Conservation (phyloP, 352 stramenopile genomes). For the Pythium folliculosum region DNA sequence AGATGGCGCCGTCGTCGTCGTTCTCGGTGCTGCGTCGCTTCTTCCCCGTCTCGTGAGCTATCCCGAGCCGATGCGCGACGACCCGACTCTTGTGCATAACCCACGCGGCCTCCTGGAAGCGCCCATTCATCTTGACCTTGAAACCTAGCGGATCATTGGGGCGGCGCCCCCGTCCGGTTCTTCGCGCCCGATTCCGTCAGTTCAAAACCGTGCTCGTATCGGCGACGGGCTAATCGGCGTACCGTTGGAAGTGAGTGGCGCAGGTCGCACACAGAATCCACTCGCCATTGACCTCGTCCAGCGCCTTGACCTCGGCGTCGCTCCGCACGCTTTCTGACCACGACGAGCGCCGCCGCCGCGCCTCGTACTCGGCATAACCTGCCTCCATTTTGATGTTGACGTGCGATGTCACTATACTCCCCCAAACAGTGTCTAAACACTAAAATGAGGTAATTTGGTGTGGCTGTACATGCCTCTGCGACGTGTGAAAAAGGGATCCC, state of each 20-base stretch:
- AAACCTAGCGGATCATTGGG: constrained; percentile 68
- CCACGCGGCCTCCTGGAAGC: constrained; percentile 64
- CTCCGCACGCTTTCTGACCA: constrained; percentile 56
- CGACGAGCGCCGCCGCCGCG: constrained; percentile 46
- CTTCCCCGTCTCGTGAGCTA: not conserved
- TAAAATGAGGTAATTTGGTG: constrained; percentile 6
- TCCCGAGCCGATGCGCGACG: constrained; percentile 37
- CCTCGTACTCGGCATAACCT: constrained; percentile 33
- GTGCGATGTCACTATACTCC: constrained; percentile 9
- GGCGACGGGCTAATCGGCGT: not conserved
- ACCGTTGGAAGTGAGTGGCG: constrained; percentile 57
- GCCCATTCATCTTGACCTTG: constrained; percentile 76
- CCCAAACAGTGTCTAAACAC: not conserved
- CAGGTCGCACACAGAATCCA: constrained; percentile 72
- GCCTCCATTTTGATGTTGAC: not conserved
- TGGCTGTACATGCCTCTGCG: not conserved
- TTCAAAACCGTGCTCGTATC: not conserved
- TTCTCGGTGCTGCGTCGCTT: constrained; percentile 16
- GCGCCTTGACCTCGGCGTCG: constrained; percentile 51
- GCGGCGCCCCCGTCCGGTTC: constrained; percentile 50
- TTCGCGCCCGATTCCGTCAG: constrained; percentile 10
- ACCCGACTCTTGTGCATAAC: constrained; percentile 70
- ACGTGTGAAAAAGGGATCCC: constrained; percentile 17
- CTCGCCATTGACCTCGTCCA: constrained; percentile 61
- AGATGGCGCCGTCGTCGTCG: not conserved